These are phyloP conservation scores for Delonix regia DNA, from an alignment of 306 rosid species.

Conservation along the genomic window DNA sequence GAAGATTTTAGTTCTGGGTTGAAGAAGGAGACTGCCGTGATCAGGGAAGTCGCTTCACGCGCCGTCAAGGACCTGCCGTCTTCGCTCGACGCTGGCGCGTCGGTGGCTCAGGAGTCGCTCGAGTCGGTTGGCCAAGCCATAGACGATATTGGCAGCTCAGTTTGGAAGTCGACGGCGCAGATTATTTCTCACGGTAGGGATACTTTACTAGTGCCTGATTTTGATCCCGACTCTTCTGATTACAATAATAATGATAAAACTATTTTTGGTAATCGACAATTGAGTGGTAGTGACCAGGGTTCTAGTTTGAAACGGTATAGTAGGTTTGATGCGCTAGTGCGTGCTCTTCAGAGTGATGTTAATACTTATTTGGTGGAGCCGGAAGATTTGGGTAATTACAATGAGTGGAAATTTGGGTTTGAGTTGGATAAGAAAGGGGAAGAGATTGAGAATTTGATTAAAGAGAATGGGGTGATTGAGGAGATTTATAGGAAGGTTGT, in stretches of 20 bases:
- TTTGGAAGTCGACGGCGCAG: constrained; percentile 34
- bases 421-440: constrained; percentile 54
- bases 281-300: constrained; percentile 43
- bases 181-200: constrained; percentile 46
- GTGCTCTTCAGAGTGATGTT: constrained; percentile 64
- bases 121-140: constrained; percentile 54
- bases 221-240: constrained; percentile 43
- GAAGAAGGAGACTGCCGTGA: constrained; percentile 59
- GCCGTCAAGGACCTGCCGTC: constrained; percentile 58
- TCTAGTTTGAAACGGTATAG: constrained; percentile 66
- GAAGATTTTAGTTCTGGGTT: constrained; percentile 62
- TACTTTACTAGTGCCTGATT: constrained; percentile 33
- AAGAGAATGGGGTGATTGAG: constrained; percentile 52
- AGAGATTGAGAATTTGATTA: constrained; percentile 62
- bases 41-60: constrained; percentile 62
- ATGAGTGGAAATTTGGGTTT: constrained; percentile 75
- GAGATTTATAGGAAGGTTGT: constrained; percentile 65
- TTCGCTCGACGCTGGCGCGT: constrained; percentile 58
- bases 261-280: constrained; percentile 18
- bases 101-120: constrained; percentile 70
- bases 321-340: constrained; percentile 72
- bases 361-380: constrained; percentile 75
- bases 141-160: constrained; percentile 56
- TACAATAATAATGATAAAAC: neutral
- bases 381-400: constrained; percentile 62